Evolutionary conservation across 257 asterid species (phyloP).

Genomic region (Solanum chaucha): DNA sequence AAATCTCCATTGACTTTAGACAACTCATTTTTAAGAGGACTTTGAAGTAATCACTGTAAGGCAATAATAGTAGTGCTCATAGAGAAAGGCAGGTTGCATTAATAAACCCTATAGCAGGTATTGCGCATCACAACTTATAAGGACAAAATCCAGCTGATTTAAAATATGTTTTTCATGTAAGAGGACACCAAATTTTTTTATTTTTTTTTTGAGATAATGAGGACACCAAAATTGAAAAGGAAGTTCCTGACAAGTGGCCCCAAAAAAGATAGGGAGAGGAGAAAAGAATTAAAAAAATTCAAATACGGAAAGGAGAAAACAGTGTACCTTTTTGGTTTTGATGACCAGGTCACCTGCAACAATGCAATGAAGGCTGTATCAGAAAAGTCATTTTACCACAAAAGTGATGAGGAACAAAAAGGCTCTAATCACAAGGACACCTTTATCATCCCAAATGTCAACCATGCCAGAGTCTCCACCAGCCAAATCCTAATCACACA

Average conservation of each 20-base stretch:
- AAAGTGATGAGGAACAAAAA: background rate
- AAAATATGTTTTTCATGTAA: background rate
- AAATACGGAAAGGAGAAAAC: background rate
- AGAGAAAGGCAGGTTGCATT: background rate
- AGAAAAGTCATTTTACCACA: slow-evolving; percentile 9
- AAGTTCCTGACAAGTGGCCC: background rate
- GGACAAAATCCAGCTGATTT: background rate
- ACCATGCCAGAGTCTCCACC: slow-evolving; percentile 28
- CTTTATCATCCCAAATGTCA: slow-evolving; percentile 64
- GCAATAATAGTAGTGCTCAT: background rate
- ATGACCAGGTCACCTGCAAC: slow-evolving; percentile 39
- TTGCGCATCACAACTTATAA: background rate
- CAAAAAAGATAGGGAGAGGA: background rate
- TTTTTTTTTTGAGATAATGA: background rate
- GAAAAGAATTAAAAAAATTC: background rate
- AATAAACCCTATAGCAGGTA: background rate
- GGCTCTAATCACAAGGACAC: slow-evolving; percentile 13
- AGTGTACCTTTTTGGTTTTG: slow-evolving; percentile 46
- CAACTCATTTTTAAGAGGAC: background rate
- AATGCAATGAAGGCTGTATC: background rate
- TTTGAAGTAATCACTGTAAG: background rate
- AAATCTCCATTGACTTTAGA: background rate
- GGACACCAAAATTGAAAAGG: background rate
- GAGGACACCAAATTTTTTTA: background rate
- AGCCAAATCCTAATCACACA: slow-evolving; percentile 29